These are phyloP conservation scores for Globisporangium takayamanum DNA, from an alignment of 352 stramenopile genomes.

Conservation along the genomic window DNA sequence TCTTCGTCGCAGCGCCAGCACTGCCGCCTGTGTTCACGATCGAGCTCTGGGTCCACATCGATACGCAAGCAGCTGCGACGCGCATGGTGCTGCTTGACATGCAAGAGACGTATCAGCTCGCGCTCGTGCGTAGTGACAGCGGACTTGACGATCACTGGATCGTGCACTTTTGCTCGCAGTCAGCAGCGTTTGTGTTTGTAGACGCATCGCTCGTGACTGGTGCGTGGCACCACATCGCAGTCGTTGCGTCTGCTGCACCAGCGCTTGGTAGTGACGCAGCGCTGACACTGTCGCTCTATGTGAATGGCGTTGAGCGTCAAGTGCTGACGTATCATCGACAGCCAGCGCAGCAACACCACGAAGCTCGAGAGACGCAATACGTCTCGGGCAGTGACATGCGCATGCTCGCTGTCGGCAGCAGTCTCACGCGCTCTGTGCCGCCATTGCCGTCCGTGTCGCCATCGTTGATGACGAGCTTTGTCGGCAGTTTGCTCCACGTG, in stretches of 20 bases:
- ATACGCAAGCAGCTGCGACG: slow-evolving; percentile 4
- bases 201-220: slow-evolving; percentile 8
- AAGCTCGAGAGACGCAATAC: background rate
- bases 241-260: slow-evolving; percentile 3
- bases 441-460: background rate
- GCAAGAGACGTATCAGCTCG: slow-evolving; percentile 26
- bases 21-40: slow-evolving; percentile 31
- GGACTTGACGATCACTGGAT: slow-evolving; percentile 11
- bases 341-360: background rate
- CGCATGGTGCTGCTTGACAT: slow-evolving; percentile 27
- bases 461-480: background rate
- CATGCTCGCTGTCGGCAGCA: slow-evolving; percentile 25
- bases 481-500: slow-evolving; percentile 7
- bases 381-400: background rate
- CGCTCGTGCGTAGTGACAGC: slow-evolving; percentile 11
- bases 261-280: background rate
- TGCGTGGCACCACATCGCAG: slow-evolving; percentile 25
- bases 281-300: slow-evolving; percentile 14
- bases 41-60: slow-evolving; percentile 33
- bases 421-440: slow-evolving; percentile 16
- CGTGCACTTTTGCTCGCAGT: slow-evolving; percentile 25
- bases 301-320: slow-evolving; percentile 22
- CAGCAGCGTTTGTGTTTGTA: slow-evolving; percentile 19
- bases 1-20: slow-evolving; percentile 19
- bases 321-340: slow-evolving; percentile 11